Base-by-base conservation (phyloP, 495 filamentous ascomycete species). In the Bombardia bombarda region DNA sequence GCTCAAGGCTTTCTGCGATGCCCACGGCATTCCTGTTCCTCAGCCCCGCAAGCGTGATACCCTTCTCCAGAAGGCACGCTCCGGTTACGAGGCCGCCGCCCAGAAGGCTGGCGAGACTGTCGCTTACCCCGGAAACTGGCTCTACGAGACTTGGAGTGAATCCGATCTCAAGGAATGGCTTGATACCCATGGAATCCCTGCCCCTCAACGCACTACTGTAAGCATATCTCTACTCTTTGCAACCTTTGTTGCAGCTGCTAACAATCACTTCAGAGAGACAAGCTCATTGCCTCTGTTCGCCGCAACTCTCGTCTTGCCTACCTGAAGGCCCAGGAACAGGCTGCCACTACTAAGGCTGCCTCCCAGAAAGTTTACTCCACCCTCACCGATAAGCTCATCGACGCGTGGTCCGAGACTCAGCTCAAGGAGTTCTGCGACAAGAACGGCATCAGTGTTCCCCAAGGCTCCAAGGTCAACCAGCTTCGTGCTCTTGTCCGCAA, bases 371-470 rank as follows among this genome's bases (percentile, higher is more conserved):
- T 86, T 1, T 77, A 85, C 47, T 67, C 82, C 22, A 79, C 79
- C 20, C 63, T 96, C 42, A 84, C 79, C 46, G 86, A 96, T 49
- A 79, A 83, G 47, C 63, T 96, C 35, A 84, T 98, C 61, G 81
- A 94, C 49, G 78, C 84, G 21, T 98, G 92, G 92, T 79, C 80
- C 46, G 92, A 98, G 60, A 73, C 74, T 22, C 70, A 93, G 55
- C 65, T 98, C 35, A 96, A 97, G 70, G 77, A 88, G 24, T 96
- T 96, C 73, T 78, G 86, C 39, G 90, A 98, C 70, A 83, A 83
- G 61, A 86, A 97, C 58, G 73, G 78, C 51, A 87, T 98, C 38
- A 55, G 42, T 17, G 62, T 95, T 22, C 90, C 90, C 6, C 92
- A 97, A 62, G 90, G 92, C 21, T 90, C 84, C 50, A 88, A 68